phyloP scores from a whole-genome alignment of 2,329 filamentous ascomycete genomes.

The Colletotrichum ledebouriae region DNA sequence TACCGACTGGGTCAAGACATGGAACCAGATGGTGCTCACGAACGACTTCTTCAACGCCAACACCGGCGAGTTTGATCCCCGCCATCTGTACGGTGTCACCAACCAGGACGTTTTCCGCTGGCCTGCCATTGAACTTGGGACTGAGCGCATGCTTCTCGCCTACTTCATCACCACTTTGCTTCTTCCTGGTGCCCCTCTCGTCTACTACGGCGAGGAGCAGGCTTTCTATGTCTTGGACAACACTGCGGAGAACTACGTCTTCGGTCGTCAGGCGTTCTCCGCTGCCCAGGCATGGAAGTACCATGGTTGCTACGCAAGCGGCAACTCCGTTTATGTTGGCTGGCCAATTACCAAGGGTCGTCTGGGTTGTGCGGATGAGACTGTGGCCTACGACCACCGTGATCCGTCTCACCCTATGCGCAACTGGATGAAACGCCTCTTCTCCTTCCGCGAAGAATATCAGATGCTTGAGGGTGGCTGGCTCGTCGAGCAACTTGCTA shows the following conservation, averaged over 20 bases:
- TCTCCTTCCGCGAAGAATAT: slow-evolving; percentile 68
- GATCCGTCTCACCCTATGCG: slow-evolving; percentile 73
- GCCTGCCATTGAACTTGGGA: slow-evolving; percentile 70
- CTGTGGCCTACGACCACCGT: slow-evolving; percentile 71
- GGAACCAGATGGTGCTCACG: slow-evolving; percentile 68
- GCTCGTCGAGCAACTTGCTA: slow-evolving; percentile 67
- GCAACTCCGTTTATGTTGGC: slow-evolving; percentile 68
- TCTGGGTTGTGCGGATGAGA: slow-evolving; percentile 68
- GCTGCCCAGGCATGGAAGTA: slow-evolving; percentile 73
- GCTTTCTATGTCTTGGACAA: slow-evolving; percentile 74
- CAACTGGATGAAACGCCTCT: slow-evolving; percentile 73
- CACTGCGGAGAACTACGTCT: slow-evolving; percentile 74
- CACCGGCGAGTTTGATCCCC: slow-evolving; percentile 72
- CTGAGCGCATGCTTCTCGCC: slow-evolving; percentile 68
- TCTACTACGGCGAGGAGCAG: slow-evolving; percentile 76
- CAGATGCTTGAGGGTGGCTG: slow-evolving; percentile 72
- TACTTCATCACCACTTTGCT: slow-evolving; percentile 71
- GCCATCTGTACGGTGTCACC: slow-evolving; percentile 74
- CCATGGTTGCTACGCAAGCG: slow-evolving; percentile 73
- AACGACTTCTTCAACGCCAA: slow-evolving; percentile 73
- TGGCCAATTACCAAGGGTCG: slow-evolving; percentile 68
- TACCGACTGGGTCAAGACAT: slow-evolving; percentile 60
- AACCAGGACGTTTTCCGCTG: slow-evolving; percentile 77
- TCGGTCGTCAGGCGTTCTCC: slow-evolving; percentile 73
- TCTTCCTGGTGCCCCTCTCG: slow-evolving; percentile 71